These are phyloP conservation scores for Eruca vesicaria DNA, from an alignment of 441 rosid species.

Conservation along the genomic window DNA sequence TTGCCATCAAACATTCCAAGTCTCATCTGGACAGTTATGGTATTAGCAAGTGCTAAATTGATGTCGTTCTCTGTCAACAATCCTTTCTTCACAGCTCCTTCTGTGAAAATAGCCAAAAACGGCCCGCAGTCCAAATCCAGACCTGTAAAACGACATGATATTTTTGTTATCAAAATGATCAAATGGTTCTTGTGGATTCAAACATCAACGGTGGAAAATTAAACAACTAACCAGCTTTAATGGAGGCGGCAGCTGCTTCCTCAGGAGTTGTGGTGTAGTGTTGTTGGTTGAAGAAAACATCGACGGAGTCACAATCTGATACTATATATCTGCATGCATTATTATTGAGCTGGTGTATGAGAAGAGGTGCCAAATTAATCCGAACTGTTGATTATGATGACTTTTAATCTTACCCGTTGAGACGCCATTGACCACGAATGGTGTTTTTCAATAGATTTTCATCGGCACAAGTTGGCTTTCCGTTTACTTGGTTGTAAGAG, in stretches of 20 bases:
- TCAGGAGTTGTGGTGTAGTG: conserved; percentile 61
- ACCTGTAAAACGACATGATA: conserved; percentile 35
- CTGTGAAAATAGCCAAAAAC: conserved; percentile 73
- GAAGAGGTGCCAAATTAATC: background rate
- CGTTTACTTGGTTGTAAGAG: conserved; percentile 76
- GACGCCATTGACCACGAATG: conserved; percentile 67
- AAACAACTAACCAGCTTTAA: conserved; percentile 64
- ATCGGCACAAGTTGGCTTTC: conserved; percentile 77
- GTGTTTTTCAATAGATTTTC: conserved; percentile 57
- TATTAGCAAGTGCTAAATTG: conserved; percentile 59
- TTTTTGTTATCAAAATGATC: background rate
- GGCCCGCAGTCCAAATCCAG: conserved; percentile 83
- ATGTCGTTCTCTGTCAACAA: conserved; percentile 44
- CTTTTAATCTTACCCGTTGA: conserved; percentile 48
- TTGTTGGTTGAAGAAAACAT: conserved; percentile 53
- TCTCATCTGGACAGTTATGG: conserved; percentile 70
- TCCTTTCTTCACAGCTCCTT: conserved; percentile 54
- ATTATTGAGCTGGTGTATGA: background rate
- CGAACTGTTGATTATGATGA: conserved; percentile 5
- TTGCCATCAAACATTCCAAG: conserved; percentile 73
- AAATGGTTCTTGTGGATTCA: background rate
- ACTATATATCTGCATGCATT: conserved; percentile 53
- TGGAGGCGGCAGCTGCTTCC: conserved; percentile 62
- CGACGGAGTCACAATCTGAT: conserved; percentile 74
- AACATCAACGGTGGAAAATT: conserved; percentile 2